phyloP scores from a whole-genome alignment of 1,284 basidiomycete species.

The Vanrija humicola region DNA sequence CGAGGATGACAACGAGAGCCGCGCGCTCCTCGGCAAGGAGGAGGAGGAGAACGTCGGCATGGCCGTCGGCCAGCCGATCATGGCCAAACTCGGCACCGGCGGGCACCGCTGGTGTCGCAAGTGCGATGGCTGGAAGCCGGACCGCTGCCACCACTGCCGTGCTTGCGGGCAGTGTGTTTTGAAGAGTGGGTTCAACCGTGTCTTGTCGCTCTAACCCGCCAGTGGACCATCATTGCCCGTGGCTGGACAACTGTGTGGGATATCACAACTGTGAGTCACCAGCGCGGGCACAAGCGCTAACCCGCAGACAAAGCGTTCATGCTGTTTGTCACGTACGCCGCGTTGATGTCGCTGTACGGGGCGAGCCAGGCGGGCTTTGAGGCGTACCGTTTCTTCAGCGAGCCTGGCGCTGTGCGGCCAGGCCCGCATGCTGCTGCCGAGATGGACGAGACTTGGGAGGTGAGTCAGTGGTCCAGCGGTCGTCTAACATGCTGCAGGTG shows the following conservation, averaged over 20 bases:
- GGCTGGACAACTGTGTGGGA: constrained; percentile 79
- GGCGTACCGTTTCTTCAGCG: constrained; percentile 63
- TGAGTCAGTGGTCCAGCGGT: constrained; percentile 48
- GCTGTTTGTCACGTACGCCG: constrained; percentile 69
- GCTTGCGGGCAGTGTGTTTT: constrained; percentile 72
- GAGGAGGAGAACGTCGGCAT: constrained; percentile 5
- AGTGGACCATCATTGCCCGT: constrained; percentile 80
- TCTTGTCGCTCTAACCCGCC: constrained; percentile 3
- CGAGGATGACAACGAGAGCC: constrained; percentile 4
- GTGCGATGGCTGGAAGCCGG: constrained; percentile 60
- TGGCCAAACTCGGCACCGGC: constrained; percentile 36
- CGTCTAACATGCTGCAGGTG: constrained; percentile 65
- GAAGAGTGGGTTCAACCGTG: constrained; percentile 64
- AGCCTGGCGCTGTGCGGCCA: constrained; percentile 28
- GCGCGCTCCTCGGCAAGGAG: constrained; percentile 6
- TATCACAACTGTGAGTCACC: constrained; percentile 60
- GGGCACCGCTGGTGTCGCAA: constrained; percentile 44
- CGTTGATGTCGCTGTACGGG: constrained; percentile 62
- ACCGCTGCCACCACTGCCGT: constrained; percentile 76
- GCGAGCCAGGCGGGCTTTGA: constrained; percentile 58
- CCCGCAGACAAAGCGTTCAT: constrained; percentile 66
- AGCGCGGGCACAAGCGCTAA: not conserved
- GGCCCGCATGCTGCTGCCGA: not conserved
- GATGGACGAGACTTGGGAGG: constrained; percentile 4
- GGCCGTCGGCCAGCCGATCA: constrained; percentile 12